A percentile compares a stretch with the other conserved stretches of the same genome.
These are phyloP conservation scores for Puccinia novopanici DNA, from an alignment of 1,284 basidiomycete species.

Conservation along the genomic window DNA sequence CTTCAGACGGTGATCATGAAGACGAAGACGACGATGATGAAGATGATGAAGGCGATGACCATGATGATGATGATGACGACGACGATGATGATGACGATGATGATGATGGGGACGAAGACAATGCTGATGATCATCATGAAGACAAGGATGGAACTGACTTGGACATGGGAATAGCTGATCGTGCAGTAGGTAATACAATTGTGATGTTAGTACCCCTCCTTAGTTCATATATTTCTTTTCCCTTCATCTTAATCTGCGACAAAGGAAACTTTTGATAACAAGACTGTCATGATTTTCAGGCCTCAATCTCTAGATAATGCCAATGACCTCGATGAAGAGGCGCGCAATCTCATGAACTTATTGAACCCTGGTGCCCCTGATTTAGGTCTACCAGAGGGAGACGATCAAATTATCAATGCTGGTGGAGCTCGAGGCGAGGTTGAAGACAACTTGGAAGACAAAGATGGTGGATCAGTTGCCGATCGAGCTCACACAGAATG, in stretches of 20 bases:
- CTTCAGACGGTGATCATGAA: constrained; percentile 55
- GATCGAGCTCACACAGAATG: constrained; percentile 34
- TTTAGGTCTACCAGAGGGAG: background rate
- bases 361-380: too few species aligned
- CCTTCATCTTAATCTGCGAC: too few species aligned
- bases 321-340: too few species aligned
- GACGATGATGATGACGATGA: constrained; percentile 62
- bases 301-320: constrained; percentile 11
- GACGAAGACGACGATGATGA: constrained; percentile 57
- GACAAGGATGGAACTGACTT: constrained; percentile 59
- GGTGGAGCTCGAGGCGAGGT: constrained; percentile 28
- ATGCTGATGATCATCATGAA: constrained; percentile 56
- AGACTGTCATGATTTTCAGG: background rate
- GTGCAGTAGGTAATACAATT: constrained; percentile 62
- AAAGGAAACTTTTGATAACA: too few species aligned
- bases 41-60: constrained; percentile 59
- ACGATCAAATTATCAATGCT: constrained; percentile 35
- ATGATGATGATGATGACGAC: constrained; percentile 61
- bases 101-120: constrained; percentile 53
- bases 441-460: constrained; percentile 47
- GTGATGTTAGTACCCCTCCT: constrained; percentile 60
- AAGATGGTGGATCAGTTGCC: constrained; percentile 39
- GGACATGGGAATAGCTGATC: constrained; percentile 59
- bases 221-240: too few species aligned
- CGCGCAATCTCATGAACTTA: too few species aligned